phyloP scores from a whole-genome alignment of 1,284 basidiomycete species.

The Serendipita sp. region DNA sequence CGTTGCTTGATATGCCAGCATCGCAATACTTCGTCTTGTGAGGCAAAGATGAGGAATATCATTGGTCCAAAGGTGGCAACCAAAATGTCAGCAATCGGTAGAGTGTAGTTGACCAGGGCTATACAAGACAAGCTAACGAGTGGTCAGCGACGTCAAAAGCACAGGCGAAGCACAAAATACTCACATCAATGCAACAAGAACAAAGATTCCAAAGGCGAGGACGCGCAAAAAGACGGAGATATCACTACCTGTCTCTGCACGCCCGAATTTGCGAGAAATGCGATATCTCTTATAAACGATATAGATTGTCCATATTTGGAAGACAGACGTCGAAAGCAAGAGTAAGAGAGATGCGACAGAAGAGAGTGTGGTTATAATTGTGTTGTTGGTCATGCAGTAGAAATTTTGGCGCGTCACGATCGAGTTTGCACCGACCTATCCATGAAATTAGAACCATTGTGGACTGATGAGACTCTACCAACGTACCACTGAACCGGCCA shows the following conservation, averaged over 20 bases:
- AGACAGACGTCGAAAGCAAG: background rate
- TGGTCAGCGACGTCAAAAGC: background rate
- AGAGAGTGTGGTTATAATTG: background rate
- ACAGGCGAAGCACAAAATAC: background rate
- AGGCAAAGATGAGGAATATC: slow-evolving; percentile 11
- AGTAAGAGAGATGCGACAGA: slow-evolving; percentile 5
- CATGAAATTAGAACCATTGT: background rate
- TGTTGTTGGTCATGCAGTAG: slow-evolving; percentile 11
- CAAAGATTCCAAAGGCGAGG: slow-evolving; percentile 7
- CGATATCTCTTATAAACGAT: slow-evolving; percentile 11
- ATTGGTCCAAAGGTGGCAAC: slow-evolving; percentile 8
- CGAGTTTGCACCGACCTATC: slow-evolving; percentile 1
- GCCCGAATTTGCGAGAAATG: slow-evolving; percentile 9
- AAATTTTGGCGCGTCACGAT: slow-evolving; percentile 8
- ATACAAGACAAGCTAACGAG: slow-evolving; percentile 6
- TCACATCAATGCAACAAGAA: slow-evolving; percentile 8
- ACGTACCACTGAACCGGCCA: background rate
- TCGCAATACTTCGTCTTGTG: slow-evolving; percentile 9
- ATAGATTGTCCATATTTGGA: slow-evolving; percentile 9
- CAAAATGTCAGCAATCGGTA: slow-evolving; percentile 9
- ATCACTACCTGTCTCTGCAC: slow-evolving; percentile 10
- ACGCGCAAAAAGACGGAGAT: slow-evolving; percentile 10
- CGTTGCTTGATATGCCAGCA: slow-evolving; percentile 6
- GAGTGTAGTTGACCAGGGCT: background rate
- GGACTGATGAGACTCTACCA: background rate